A percentile compares a stretch with the other conserved stretches of the same genome.
These are phyloP conservation scores for Planoprotostelium fungivorum DNA, from an alignment of 78 protist species.

Conservation along the genomic window DNA sequence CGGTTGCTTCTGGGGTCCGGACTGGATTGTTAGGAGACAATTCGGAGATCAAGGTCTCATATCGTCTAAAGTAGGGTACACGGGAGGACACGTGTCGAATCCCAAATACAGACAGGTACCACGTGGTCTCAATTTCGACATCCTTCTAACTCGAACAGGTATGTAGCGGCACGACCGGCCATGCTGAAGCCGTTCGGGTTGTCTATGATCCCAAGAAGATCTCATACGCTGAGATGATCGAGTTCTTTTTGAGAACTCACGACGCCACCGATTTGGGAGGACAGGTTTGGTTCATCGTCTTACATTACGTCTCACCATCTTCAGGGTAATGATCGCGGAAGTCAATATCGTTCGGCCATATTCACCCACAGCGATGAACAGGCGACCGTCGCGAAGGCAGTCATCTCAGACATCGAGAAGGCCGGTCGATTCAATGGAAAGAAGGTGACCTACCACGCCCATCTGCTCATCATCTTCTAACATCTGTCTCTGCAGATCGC, in stretches of 20 bases:
- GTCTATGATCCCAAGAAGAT: slow-evolving; percentile 63
- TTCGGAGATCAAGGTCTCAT: neutral
- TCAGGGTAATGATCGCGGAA: slow-evolving; percentile 88
- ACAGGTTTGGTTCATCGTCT: too few species aligned
- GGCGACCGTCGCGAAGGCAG: slow-evolving; percentile 31
- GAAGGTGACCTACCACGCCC: too few species aligned
- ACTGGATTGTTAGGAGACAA: neutral
- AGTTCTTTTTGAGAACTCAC: slow-evolving; percentile 69
- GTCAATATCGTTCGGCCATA: slow-evolving; percentile 84
- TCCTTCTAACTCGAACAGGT: neutral
- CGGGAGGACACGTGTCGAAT: neutral
- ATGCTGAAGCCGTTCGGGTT: slow-evolving; percentile 80
- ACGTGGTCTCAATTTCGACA: neutral
- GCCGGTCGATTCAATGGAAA: neutral
- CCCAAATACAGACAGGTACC: neutral
- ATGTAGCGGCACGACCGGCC: slow-evolving; percentile 56
- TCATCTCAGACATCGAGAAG: neutral
- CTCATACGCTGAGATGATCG: slow-evolving; percentile 4
- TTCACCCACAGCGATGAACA: slow-evolving; percentile 67
- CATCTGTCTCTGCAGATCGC: too few species aligned
- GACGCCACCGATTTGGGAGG: slow-evolving; percentile 68
- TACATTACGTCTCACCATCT: too few species aligned
- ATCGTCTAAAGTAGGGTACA: neutral
- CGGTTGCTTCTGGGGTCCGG: neutral
- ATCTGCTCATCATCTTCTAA: too few species aligned